Percentiles rank a stretch among this genome's conserved stretches.
phyloP scores from a whole-genome alignment of 495 filamentous ascomycete genomes.

The Neurospora sp. region DNA sequence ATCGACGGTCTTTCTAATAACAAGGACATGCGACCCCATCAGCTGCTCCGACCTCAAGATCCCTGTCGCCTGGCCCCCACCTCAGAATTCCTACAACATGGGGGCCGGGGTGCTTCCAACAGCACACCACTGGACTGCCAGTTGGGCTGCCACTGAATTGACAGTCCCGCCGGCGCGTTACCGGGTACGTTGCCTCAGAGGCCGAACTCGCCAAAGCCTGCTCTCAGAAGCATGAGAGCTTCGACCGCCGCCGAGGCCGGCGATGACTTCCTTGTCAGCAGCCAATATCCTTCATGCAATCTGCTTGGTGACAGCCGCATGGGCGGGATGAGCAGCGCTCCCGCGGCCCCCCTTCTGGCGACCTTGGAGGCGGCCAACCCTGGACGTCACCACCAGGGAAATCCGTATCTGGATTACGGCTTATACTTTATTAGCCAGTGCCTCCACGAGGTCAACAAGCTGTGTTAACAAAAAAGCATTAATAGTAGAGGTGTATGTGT shows the following conservation, averaged over 20 bases:
- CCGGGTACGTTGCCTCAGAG: not conserved
- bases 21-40: constrained; percentile 39
- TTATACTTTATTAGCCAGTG: too few species aligned
- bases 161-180: not conserved
- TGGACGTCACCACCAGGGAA: not conserved
- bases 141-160: not conserved
- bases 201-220: not conserved
- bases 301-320: not conserved
- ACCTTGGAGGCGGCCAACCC: not conserved
- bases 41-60: too few species aligned
- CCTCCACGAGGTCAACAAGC: too few species aligned
- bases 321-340: not conserved
- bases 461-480: too few species aligned
- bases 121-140: not conserved
- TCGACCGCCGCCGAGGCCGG: not conserved
- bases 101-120: not conserved
- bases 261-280: not conserved
- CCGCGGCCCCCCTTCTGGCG: not conserved
- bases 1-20: constrained; percentile 56
- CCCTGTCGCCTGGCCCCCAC: too few species aligned
- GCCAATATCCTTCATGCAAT: not conserved
- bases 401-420: too few species aligned
- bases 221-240: not conserved
- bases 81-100: not conserved
- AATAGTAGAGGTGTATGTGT: too few species aligned